Conservation (phyloP, 345 rosid species). For the Psidium friedrichsthalianum region DNA sequence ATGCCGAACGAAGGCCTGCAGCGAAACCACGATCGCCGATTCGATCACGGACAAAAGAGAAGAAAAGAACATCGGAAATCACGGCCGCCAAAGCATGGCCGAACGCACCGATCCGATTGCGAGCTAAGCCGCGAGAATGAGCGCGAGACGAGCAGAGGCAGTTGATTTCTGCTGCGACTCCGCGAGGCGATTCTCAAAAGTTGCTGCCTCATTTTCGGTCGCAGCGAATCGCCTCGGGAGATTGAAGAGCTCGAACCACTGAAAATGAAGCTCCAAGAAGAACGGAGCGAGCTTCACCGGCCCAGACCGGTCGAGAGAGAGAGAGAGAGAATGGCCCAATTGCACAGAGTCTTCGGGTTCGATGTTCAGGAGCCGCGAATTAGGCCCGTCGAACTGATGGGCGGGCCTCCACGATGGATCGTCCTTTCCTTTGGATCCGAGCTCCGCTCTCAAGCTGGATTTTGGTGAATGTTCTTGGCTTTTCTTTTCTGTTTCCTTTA, state of each 20-base stretch:
- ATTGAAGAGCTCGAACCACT: background rate
- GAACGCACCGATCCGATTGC: conserved; percentile 15
- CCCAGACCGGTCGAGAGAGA: background rate
- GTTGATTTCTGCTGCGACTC: conserved; percentile 5
- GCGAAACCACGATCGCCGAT: background rate
- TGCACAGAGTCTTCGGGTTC: background rate
- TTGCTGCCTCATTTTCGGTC: background rate
- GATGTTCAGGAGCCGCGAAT: background rate
- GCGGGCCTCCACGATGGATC: background rate
- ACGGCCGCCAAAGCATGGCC: background rate
- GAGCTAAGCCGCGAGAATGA: conserved; percentile 15
- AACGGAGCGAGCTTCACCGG: background rate
- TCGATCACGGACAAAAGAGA: background rate
- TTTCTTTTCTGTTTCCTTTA: background rate
- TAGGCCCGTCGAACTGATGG: background rate
- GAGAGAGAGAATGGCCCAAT: background rate
- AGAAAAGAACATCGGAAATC: background rate
- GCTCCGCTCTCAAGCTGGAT: background rate
- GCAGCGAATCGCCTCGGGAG: background rate
- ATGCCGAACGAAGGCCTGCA: conserved; percentile 54
- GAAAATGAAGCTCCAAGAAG: background rate
- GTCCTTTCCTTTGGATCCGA: background rate
- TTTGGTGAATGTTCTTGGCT: background rate
- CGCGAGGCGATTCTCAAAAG: background rate
- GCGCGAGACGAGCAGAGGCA: conserved; percentile 10